A percentile compares a stretch with the other conserved stretches of the same genome.
Conservation (phyloP, 306 rosid genomes). For the Vicia faba region DNA sequence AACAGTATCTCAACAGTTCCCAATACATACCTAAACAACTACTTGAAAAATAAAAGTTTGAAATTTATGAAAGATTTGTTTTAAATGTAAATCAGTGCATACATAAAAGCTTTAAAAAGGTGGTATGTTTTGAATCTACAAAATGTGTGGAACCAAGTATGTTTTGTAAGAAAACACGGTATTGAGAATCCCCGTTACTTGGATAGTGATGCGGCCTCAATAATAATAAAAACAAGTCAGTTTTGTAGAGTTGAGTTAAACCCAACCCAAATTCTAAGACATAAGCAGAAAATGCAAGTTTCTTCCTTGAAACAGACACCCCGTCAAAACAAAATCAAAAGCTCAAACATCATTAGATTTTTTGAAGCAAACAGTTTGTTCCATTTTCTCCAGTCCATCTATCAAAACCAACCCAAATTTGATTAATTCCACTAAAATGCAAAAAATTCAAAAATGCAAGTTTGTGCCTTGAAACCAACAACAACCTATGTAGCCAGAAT, state of each 20-base stretch:
- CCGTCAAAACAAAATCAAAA: neutral
- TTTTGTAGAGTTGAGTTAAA: neutral
- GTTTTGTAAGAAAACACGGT: neutral
- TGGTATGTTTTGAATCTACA: neutral
- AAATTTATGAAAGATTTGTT: neutral
- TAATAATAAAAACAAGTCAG: neutral
- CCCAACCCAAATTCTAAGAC: neutral
- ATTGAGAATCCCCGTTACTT: neutral
- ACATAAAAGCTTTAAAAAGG: neutral
- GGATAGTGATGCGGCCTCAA: neutral
- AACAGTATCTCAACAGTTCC: conserved; percentile 27
- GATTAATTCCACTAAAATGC: neutral
- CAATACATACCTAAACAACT: conserved; percentile 25
- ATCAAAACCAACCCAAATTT: no score
- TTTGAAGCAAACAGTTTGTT: no score
- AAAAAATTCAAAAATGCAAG: conserved; percentile 11
- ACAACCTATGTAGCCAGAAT: neutral
- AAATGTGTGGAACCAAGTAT: no score
- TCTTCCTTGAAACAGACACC: neutral
- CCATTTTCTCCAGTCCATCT: no score
- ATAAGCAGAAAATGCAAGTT: conserved; percentile 12
- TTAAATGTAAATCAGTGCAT: neutral
- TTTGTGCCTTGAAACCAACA: neutral
- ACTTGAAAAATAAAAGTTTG: neutral
- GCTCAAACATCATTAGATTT: neutral